A percentile compares a stretch with the other conserved stretches of the same genome.
These are phyloP conservation scores for Saturnispora silvae DNA, from an alignment of 805 yeast species.

Conservation along the genomic window DNA sequence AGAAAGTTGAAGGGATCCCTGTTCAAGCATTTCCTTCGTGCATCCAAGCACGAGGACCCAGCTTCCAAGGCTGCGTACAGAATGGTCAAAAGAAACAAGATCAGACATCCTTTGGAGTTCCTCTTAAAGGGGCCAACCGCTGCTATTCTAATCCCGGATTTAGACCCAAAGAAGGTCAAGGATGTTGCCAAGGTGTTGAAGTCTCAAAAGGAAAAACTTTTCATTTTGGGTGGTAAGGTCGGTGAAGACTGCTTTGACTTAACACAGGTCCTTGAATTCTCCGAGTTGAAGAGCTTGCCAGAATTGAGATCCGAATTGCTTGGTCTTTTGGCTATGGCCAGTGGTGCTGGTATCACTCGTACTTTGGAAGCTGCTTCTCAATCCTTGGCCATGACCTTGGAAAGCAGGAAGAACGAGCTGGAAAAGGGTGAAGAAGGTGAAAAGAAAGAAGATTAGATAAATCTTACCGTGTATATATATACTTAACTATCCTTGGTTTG, in stretches of 20 bases:
- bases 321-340: slow-evolving; percentile 70
- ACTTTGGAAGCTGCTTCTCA: slow-evolving; percentile 66
- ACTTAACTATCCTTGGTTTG: too few species aligned
- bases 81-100: slow-evolving; percentile 29
- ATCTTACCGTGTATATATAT: background rate
- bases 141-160: slow-evolving; percentile 51
- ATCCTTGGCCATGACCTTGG: slow-evolving; percentile 62
- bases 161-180: slow-evolving; percentile 62
- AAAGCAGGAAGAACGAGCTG: slow-evolving; percentile 36
- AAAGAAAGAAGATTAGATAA: slow-evolving; percentile 1
- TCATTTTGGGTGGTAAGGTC: slow-evolving; percentile 77
- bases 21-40: slow-evolving; percentile 67
- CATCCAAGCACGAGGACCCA: slow-evolving; percentile 63
- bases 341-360: slow-evolving; percentile 83
- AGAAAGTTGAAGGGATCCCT: slow-evolving; percentile 59
- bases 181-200: slow-evolving; percentile 52
- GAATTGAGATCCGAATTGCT: slow-evolving; percentile 73
- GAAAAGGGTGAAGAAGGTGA: slow-evolving; percentile 13
- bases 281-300: slow-evolving; percentile 60
- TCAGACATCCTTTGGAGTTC: slow-evolving; percentile 57
- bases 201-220: slow-evolving; percentile 57
- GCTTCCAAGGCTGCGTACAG: slow-evolving; percentile 42
- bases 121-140: slow-evolving; percentile 83
- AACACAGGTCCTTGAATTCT: slow-evolving; percentile 47
- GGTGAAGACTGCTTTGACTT: slow-evolving; percentile 49